phyloP scores from a whole-genome alignment of 768 basidiomycete genomes.

The Mycena epipterygia region DNA sequence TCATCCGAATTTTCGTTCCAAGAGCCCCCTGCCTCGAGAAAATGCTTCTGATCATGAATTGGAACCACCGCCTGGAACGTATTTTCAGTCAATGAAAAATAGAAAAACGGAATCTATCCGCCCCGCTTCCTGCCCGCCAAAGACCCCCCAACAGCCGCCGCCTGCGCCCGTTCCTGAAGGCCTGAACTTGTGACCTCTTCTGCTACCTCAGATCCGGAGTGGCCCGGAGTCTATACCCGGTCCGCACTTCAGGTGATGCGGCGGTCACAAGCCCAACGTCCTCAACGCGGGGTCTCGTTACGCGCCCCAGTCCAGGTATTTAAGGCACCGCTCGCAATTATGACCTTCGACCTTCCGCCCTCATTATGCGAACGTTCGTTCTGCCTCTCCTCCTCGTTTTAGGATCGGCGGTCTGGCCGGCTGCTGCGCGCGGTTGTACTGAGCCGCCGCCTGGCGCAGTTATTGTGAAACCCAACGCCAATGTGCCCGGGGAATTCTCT shows the following conservation, averaged over 20 bases:
- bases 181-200: not conserved
- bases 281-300: not conserved
- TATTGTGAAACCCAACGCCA: constrained; percentile 37
- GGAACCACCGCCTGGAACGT: too few relatives aligned
- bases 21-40: too few relatives aligned
- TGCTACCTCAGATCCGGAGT: not conserved
- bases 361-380: not conserved
- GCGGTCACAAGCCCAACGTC: constrained; percentile 20
- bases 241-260: not conserved
- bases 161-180: not conserved
- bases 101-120: not conserved
- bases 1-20: too few relatives aligned
- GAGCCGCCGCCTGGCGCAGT: constrained; percentile 40
- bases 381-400: not conserved
- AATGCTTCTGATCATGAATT: too few relatives aligned
- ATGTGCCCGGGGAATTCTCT: constrained; percentile 36
- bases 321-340: not conserved
- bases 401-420: not conserved
- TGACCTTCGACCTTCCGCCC: not conserved
- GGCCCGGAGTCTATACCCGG: constrained; percentile 8
- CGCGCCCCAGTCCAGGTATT: not conserved
- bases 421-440: not conserved
- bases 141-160: not conserved
- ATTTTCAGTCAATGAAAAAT: too few relatives aligned
- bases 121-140: not conserved